Evolutionary conservation across 2,329 filamentous ascomycete species (phyloP).

Genomic region (Nothophaeocryptopus gaeumannii): DNA sequence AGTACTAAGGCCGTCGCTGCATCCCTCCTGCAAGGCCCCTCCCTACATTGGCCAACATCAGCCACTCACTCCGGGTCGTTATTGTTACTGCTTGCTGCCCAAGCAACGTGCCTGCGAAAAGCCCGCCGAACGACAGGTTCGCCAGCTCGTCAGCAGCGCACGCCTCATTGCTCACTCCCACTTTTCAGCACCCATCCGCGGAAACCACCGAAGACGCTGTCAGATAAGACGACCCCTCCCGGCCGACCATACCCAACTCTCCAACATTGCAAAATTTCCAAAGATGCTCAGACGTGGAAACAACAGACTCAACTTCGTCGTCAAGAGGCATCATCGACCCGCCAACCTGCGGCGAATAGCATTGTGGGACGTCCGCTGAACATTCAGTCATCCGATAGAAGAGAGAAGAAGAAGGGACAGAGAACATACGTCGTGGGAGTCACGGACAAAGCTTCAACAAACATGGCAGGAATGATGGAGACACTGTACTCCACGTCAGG

Average conservation of each 20-base stretch:
- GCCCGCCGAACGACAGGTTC: constrained; percentile 1
- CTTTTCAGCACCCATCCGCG: constrained; percentile 8
- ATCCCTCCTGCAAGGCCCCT: constrained; percentile 13
- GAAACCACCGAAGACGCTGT: not conserved
- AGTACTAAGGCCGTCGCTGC: constrained; percentile 7
- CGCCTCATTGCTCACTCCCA: constrained; percentile 8
- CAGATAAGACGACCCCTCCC: constrained; percentile 17
- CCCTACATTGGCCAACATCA: constrained; percentile 1
- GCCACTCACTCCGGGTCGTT: constrained; percentile 5
- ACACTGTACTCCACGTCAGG: constrained; percentile 25
- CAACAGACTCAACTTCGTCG: constrained; percentile 28
- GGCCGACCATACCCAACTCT: not conserved
- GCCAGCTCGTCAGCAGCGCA: constrained; percentile 9
- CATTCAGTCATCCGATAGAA: constrained; percentile 1
- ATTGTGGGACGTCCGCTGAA: constrained; percentile 27
- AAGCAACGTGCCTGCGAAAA: constrained; percentile 9
- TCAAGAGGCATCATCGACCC: constrained; percentile 33
- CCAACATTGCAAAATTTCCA: constrained; percentile 4
- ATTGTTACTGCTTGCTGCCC: constrained; percentile 12
- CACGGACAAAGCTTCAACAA: not conserved
- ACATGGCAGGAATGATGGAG: constrained; percentile 20
- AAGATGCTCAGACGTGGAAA: constrained; percentile 32
- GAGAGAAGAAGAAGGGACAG: not conserved
- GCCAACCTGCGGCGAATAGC: constrained; percentile 15
- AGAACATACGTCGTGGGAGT: not conserved